Base-by-base conservation (phyloP, 345 rosid genomes). In the Raphanus sativus region DNA sequence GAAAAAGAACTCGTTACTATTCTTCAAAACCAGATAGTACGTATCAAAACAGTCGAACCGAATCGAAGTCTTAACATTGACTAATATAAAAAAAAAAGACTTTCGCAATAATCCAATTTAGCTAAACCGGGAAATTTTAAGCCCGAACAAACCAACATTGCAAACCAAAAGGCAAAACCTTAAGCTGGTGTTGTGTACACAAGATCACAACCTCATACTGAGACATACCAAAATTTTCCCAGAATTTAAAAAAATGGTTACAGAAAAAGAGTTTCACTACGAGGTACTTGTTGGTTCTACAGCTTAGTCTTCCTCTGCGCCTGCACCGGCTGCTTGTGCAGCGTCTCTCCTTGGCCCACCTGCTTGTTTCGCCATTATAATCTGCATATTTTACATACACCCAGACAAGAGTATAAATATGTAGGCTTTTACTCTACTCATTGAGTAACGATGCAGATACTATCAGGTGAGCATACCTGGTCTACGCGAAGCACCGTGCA, bases 401-500 rank as follows among this genome's bases (percentile, higher is more conserved):
- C 34, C 29, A 48, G 60, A 73, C 4, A 9, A 60, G 32, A 32
- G 30, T 17, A 17, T 54, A 7, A 67, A 29, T 21, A 48, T 25
- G 12, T 48, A 58, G 33, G 77, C 42, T 71, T 71, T 25, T 38
- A 58, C 10, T 7, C 62, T 54, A 52, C 21, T 71, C 52, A 2
- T 13, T 68, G 34, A 68, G 28, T 32, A 60, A 15, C 0, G 55
- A 67, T 30, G 2, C 1, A 67, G 9, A 62, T 0, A 25, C 12
- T 42, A 15, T 4, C 50, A 75, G 25, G 68, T 40, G 42, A 55
- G 13, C 50, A 75, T 70, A 91, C 99, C 99, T 91, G 98, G 81
- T 96, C 99, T 32, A 96, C 97, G 24, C 99, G 90, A 83, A 96
- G 81, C 21, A 96, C 98, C 12, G 98, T 93, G 88, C 97, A 89